A percentile compares a stretch with the other conserved stretches of the same genome.
Conservation (phyloP, 306 rosid species). For the Oemleria cerasiformis region DNA sequence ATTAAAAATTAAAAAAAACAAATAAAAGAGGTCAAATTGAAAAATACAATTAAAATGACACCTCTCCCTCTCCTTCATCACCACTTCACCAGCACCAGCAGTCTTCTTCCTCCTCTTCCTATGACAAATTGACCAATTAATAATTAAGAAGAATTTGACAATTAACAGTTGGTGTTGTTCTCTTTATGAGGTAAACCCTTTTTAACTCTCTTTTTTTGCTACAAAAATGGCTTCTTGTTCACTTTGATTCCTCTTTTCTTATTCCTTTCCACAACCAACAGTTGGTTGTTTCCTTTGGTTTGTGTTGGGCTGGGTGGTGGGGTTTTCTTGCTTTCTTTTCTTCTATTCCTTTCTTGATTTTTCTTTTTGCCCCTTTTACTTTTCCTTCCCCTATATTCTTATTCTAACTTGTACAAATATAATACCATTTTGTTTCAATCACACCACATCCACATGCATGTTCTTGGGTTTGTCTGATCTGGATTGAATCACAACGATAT, state of each 20-base stretch:
- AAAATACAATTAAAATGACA: neutral
- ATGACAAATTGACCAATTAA: neutral
- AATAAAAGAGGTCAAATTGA: neutral
- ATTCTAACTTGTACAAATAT: conserved; percentile 12
- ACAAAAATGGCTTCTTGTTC: conserved; percentile 6
- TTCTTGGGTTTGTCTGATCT: conserved; percentile 88
- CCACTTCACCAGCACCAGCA: no score
- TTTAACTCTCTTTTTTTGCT: conserved; percentile 5
- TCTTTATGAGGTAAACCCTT: neutral
- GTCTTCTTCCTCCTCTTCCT: no score
- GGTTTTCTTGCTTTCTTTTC: conserved; percentile 48
- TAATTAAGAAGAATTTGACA: no score
- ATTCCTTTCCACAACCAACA: conserved; percentile 35
- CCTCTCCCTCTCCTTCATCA: neutral
- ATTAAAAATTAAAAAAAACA: no score
- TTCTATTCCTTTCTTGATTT: conserved; percentile 49
- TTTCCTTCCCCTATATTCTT: conserved; percentile 26
- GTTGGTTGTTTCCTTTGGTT: conserved; percentile 27
- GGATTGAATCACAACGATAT: conserved; percentile 93
- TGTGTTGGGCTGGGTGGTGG: conserved; percentile 48
- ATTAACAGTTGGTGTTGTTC: neutral
- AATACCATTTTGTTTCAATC: conserved; percentile 42
- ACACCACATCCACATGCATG: conserved; percentile 59
- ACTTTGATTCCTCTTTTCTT: conserved; percentile 35
- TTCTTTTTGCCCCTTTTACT: conserved; percentile 18